Evolutionary conservation across 2,329 filamentous ascomycete species (phyloP).

Genomic region (Fusarium irregulare): DNA sequence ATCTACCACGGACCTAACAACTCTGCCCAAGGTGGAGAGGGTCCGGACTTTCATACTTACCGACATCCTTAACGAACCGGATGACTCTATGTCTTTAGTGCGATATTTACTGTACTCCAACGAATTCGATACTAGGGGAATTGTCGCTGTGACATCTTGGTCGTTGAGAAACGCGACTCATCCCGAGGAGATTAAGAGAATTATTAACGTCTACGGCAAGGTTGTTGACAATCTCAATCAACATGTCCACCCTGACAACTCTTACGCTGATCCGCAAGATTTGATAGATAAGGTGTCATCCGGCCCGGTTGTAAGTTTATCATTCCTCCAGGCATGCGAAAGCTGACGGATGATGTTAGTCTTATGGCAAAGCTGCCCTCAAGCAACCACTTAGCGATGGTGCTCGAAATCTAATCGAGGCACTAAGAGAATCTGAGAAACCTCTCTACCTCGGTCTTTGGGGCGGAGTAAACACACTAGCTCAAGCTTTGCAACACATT

Average conservation of each 20-base stretch:
- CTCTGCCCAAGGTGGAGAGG: not conserved
- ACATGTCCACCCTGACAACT: conserved; percentile 11
- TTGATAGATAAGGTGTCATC: not conserved
- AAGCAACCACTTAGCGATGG: conserved; percentile 5
- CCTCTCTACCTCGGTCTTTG: conserved; percentile 4
- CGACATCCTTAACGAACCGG: conserved; percentile 3
- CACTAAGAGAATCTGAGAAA: conserved; percentile 1
- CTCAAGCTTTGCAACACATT: conserved; percentile 6
- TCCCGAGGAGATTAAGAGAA: conserved; percentile 8
- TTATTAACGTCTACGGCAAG: not conserved
- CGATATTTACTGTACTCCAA: conserved; percentile 18
- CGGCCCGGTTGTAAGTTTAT: not conserved
- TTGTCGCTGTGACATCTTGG: conserved; percentile 14
- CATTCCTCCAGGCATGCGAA: fast-evolving
- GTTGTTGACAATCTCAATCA: conserved; percentile 19
- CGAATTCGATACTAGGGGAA: conserved; percentile 7
- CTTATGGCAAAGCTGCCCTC: conserved; percentile 12
- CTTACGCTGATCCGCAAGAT: not conserved
- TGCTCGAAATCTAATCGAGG: not conserved
- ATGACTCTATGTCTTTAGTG: conserved; percentile 23
- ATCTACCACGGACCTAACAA: not conserved
- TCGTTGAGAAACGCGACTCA: conserved; percentile 9
- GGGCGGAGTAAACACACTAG: conserved; percentile 10
- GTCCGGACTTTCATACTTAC: conserved; percentile 12
- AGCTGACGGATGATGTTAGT: not conserved